These are phyloP conservation scores for Alternaria ethzedia DNA, from an alignment of 2,329 filamentous ascomycete genomes.

Conservation along the genomic window DNA sequence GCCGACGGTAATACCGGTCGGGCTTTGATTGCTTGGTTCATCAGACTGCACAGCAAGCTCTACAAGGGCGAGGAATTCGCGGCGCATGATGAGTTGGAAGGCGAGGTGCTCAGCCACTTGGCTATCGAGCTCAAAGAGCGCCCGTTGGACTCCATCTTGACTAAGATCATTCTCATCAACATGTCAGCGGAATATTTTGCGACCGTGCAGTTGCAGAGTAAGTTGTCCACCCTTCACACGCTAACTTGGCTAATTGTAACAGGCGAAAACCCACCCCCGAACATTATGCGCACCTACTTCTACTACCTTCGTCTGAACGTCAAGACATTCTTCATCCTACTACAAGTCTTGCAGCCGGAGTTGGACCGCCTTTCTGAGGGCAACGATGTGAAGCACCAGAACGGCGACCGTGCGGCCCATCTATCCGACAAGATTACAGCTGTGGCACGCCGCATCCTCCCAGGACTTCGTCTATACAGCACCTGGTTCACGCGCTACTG, in stretches of 20 bases:
- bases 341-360: constrained; percentile 73
- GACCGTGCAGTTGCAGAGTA: constrained; percentile 64
- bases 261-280: constrained; percentile 40
- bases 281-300: constrained; percentile 53
- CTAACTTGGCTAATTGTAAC: constrained; percentile 14
- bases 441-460: constrained; percentile 66
- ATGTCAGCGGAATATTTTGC: constrained; percentile 83
- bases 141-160: constrained; percentile 67
- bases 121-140: constrained; percentile 74
- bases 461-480: constrained; percentile 70
- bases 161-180: constrained; percentile 84
- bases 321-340: constrained; percentile 74
- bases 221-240: constrained; percentile 25
- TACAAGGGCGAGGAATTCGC: constrained; percentile 78
- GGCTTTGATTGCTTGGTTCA: constrained; percentile 79
- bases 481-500: constrained; percentile 68
- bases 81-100: constrained; percentile 80
- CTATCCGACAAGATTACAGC: constrained; percentile 62
- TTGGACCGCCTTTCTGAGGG: constrained; percentile 63
- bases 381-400: constrained; percentile 54
- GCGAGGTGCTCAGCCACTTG: constrained; percentile 81
- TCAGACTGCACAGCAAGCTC: constrained; percentile 83
- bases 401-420: constrained; percentile 40
- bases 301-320: constrained; percentile 80
- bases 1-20: constrained; percentile 61